Evolutionary conservation across 2,329 filamentous ascomycete species (phyloP).

Genomic region (Colletotrichum sp.): DNA sequence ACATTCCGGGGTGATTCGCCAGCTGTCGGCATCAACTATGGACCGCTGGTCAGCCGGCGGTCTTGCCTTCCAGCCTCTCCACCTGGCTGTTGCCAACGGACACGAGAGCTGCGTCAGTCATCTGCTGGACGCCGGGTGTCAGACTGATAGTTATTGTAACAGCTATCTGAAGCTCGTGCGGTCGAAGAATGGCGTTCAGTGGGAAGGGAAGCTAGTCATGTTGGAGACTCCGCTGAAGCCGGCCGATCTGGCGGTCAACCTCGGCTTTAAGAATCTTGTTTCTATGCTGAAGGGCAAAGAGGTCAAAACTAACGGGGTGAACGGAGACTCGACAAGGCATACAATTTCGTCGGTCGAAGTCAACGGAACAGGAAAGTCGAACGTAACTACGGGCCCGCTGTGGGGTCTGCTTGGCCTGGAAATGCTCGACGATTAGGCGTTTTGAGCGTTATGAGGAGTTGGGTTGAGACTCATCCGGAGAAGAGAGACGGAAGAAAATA

Average conservation of each 20-base stretch:
- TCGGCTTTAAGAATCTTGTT: not conserved
- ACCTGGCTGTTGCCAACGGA: not conserved
- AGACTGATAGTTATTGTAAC: not conserved
- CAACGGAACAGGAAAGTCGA: not conserved
- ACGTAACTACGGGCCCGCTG: not conserved
- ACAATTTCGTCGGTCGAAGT: not conserved
- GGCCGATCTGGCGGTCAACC: not conserved
- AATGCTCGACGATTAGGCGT: not conserved
- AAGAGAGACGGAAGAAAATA: too few relatives aligned
- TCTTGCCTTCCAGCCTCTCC: not conserved
- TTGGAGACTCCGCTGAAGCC: not conserved
- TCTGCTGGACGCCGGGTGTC: not conserved
- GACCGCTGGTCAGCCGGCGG: not conserved
- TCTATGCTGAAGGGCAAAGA: not conserved
- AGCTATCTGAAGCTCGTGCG: not conserved
- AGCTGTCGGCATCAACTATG: not conserved
- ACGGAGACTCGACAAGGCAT: not conserved
- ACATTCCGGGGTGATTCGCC: not conserved
- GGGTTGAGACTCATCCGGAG: too few relatives aligned
- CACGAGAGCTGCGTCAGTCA: not conserved
- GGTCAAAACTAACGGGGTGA: not conserved
- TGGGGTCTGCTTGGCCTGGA: not conserved
- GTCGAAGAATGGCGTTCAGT: not conserved
- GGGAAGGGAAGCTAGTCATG: not conserved
- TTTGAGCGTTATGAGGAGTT: too few relatives aligned